Percentiles rank a stretch among this genome's conserved stretches.
phyloP scores from a whole-genome alignment of 2,329 filamentous ascomycete species.

The Bipolaris sorokiniana region DNA sequence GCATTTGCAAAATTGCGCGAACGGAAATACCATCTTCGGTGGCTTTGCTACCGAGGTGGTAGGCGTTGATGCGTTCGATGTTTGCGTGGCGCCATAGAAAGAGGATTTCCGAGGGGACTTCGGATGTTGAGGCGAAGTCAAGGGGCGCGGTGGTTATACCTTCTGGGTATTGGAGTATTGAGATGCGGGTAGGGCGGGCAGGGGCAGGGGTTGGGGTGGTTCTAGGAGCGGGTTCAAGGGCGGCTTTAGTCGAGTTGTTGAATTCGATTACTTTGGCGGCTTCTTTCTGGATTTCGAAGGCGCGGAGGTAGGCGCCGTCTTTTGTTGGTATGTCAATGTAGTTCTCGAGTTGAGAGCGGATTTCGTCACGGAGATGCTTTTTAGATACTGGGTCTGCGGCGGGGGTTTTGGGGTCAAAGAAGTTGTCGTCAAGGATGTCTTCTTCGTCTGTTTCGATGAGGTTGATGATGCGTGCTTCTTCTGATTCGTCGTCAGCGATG shows the following conservation, averaged over 20 bases:
- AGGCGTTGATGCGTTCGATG: neutral
- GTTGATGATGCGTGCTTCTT: no score
- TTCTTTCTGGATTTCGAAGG: neutral
- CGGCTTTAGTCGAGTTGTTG: no score
- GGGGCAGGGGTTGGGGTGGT: neutral
- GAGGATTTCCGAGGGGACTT: neutral
- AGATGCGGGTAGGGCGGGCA: neutral
- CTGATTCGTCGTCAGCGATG: no score
- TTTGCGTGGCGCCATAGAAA: neutral
- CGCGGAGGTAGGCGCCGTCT: neutral
- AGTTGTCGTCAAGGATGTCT: neutral
- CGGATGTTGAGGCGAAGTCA: neutral
- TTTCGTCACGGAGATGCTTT: neutral
- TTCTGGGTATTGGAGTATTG: neutral
- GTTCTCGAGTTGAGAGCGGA: neutral
- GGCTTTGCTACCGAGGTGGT: neutral
- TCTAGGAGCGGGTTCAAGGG: neutral
- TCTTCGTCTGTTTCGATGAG: neutral
- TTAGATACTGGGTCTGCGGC: neutral
- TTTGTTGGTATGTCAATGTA: neutral
- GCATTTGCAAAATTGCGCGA: neutral
- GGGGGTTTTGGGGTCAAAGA: neutral
- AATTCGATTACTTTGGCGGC: neutral
- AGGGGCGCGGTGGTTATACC: neutral
- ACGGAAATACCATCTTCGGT: neutral